Base-by-base conservation (phyloP, 352 stramenopile genomes). In the Phytophthora citricola region DNA sequence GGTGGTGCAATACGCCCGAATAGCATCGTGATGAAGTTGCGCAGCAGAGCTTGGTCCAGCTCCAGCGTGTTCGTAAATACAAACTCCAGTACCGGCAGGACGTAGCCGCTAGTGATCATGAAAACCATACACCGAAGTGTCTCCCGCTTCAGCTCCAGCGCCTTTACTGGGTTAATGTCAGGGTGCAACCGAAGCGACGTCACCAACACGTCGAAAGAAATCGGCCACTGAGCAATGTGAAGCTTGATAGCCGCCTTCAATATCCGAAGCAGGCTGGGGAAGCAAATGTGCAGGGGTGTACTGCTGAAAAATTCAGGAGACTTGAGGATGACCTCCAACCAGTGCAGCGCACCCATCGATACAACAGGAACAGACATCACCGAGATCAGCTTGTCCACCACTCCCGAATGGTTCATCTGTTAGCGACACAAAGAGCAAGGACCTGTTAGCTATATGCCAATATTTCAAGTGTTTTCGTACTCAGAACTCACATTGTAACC, bases 31-130 rank as follows among this genome's bases (percentile, higher is more conserved):
- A 94, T 82, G 50, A 96, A 96, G 71, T 94, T 92, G 43, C 88
- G 86, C 12, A 96, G 70, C 34, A 96, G 64, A 8, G 88, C 86
- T 55, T 96, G 88, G 59, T 96, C 88, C 6, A 96, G 69, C 44
- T 94, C 85, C 11, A 89, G 50, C 3, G 83, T 93, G 73, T 94
- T 93, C 5, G 79, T 81, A 17, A 83, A 83, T 39, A 96, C 80
- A 52, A 94, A 96, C 64, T 94, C 85, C 17, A 96, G 67, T 15
- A 96, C 86, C 0, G 88, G 88, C 17, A 96, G 60, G 6, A 96
- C 86, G 39, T 96, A 96, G 38, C 88, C 88, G 59, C 80, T 91
- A 5, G 86, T 93, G 63, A 96, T 93, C 80, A 96, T 90, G 54
- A 91, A 92, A 17, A 93, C 85, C 88, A 96, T 94, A 36, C 79